Base-by-base conservation (phyloP, 352 stramenopile species). In the Phytophthora cryptogea region DNA sequence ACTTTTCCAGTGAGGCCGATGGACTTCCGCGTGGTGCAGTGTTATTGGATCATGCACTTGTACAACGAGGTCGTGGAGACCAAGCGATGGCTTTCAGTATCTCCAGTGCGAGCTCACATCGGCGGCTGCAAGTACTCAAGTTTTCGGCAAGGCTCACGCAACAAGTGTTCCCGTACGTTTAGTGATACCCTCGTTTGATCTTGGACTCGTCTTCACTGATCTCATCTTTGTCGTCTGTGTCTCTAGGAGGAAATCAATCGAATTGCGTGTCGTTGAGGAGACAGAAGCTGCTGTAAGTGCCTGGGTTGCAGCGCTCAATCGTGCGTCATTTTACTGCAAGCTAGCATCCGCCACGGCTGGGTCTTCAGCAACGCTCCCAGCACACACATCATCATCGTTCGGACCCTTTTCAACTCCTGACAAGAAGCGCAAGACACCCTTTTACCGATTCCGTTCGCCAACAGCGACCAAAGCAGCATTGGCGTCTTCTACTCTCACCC, bases 11-110 rank as follows among this genome's bases (percentile, higher is more conserved):
- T 54, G 82, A 92, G 51, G 86, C 66, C 14, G 84, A 90, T 54
- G 84, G 84, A 27, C 75, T 94, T 16, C 81, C 84, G 14, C 72
- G 76, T 28, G 84, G 81, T 11, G 84, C 81, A n/a, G 86, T 91
- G 16, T 53, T 91, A 1, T 39, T 93, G 26, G 81, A 91, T 43
- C 76, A 91, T 41, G 80, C 79, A 5, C 81, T 89, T 10, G 80
- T 90, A 0, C 60, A 89, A 2, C 76, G 78, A 1, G 84, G 78
- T 16, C 79, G 78, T 44, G 76, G 78, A 7, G 80, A 90, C 9
- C 72, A 88, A 28, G 72, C 71, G 8, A 83, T 86, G 76, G 69
- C 62, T 4, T 86, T 93, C 43, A 90, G 80, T 36, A 90, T 91
- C 27, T 85, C 81, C 13, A 83, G 81, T 33, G 84, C 80, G 4